These are phyloP conservation scores for Trichoderma endophyticum DNA, from an alignment of 2,329 filamentous ascomycete genomes.

Conservation along the genomic window DNA sequence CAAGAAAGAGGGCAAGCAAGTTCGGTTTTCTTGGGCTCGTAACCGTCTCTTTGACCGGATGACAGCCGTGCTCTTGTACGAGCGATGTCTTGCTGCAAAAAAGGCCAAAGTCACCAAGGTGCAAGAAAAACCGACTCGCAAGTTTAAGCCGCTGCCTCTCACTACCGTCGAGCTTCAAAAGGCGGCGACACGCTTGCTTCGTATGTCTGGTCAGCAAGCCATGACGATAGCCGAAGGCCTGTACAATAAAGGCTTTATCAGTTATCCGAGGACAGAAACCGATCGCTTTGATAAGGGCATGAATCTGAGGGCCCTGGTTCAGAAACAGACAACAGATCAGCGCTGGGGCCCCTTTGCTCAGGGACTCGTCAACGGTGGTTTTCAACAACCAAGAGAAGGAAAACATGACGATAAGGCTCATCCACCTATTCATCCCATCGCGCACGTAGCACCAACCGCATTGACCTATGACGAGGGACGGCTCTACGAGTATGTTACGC, in stretches of 20 bases:
- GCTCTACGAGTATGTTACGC: constrained; percentile 88
- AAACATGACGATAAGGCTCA: constrained; percentile 94
- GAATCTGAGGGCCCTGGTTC: constrained; percentile 73
- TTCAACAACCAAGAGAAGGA: constrained; percentile 77
- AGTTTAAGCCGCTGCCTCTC: constrained; percentile 88
- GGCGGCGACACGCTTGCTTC: constrained; percentile 82
- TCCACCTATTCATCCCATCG: constrained; percentile 92
- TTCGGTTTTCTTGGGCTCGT: constrained; percentile 80
- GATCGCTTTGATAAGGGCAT: constrained; percentile 92
- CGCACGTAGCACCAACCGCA: constrained; percentile 68
- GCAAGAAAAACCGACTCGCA: constrained; percentile 85
- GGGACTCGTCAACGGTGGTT: constrained; percentile 69
- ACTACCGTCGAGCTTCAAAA: constrained; percentile 97
- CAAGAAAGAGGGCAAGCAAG: constrained; percentile 70
- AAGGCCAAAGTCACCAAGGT: constrained; percentile 79
- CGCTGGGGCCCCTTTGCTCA: constrained; percentile 81
- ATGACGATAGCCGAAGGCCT: constrained; percentile 85
- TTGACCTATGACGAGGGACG: constrained; percentile 65
- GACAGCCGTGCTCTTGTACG: constrained; percentile 75
- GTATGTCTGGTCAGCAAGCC: constrained; percentile 86
- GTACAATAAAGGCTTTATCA: constrained; percentile 94
- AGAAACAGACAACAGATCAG: constrained; percentile 75
- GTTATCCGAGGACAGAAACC: constrained; percentile 95
- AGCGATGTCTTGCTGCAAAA: constrained; percentile 75
- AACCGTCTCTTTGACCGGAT: constrained; percentile 85